phyloP scores from a whole-genome alignment of 495 filamentous ascomycete genomes.

The Pyrenopolyporus hunteri region DNA sequence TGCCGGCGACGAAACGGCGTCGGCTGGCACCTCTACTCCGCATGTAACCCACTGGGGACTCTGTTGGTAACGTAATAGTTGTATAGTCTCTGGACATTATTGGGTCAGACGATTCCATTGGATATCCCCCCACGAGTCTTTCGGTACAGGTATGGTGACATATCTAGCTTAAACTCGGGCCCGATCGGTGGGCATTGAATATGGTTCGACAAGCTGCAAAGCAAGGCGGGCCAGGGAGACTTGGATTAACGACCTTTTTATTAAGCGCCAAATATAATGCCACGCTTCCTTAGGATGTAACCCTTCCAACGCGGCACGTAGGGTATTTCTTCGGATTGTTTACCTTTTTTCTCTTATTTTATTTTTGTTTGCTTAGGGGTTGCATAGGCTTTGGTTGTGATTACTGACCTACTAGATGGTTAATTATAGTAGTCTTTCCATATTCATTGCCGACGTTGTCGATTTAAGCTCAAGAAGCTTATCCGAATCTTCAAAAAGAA shows the following conservation, averaged over 20 bases:
- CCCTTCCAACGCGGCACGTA: slow-evolving; percentile 1
- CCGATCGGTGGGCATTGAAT: slow-evolving; percentile 1
- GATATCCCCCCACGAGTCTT: slow-evolving; percentile 3
- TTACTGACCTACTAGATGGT: too few species aligned
- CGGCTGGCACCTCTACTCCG: neutral
- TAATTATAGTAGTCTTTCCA: neutral
- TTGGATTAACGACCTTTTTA: slow-evolving; percentile 7
- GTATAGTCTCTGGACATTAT: neutral
- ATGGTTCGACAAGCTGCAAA: slow-evolving; percentile 8
- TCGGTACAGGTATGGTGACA: slow-evolving; percentile 11
- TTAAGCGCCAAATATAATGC: slow-evolving; percentile 22
- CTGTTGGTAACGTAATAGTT: slow-evolving; percentile 9
- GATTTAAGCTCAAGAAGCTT: slow-evolving; percentile 27
- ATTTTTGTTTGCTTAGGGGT: too few species aligned
- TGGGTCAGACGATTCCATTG: neutral
- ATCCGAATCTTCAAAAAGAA: slow-evolving; percentile 13
- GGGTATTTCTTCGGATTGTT: neutral
- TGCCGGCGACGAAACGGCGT: neutral
- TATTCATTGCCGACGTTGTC: slow-evolving; percentile 3
- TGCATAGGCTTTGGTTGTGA: too few species aligned
- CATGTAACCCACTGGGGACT: slow-evolving; percentile 10
- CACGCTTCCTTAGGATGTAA: slow-evolving; percentile 26
- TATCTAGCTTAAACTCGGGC: slow-evolving; percentile 3
- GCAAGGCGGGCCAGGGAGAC: neutral
- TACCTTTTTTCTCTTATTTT: neutral